phyloP scores from a whole-genome alignment of 2,329 filamentous ascomycete species.

The Stagonosporopsis tanaceti region DNA sequence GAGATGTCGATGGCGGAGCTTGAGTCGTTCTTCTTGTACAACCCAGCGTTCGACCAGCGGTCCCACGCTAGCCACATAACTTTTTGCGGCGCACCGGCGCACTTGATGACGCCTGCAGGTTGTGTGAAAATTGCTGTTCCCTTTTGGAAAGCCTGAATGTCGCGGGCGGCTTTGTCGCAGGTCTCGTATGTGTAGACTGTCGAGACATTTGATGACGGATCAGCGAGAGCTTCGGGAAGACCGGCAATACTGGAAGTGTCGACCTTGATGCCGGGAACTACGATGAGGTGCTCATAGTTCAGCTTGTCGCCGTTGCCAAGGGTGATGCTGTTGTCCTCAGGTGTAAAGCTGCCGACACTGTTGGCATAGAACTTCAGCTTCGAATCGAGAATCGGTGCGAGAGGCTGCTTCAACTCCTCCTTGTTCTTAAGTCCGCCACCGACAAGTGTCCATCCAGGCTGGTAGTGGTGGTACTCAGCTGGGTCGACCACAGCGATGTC shows the following conservation, averaged over 20 bases:
- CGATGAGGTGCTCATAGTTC: conserved; percentile 70
- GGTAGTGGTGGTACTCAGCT: conserved; percentile 70
- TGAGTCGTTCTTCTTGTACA: conserved; percentile 40
- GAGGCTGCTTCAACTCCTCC: conserved; percentile 62
- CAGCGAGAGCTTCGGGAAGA: conserved; percentile 47
- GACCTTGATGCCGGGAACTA: conserved; percentile 59
- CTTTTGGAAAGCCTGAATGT: conserved; percentile 43
- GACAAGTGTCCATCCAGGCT: conserved; percentile 74
- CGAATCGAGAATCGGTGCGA: conserved; percentile 63
- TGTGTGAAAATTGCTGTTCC: conserved; percentile 51
- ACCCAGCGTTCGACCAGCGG: conserved; percentile 47
- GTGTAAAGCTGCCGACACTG: conserved; percentile 60
- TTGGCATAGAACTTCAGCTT: conserved; percentile 69
- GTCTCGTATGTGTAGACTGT: conserved; percentile 50
- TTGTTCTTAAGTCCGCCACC: conserved; percentile 71
- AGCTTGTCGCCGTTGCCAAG: conserved; percentile 65
- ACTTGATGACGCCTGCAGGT: conserved; percentile 51
- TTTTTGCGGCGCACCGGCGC: conserved; percentile 52
- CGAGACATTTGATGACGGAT: conserved; percentile 45
- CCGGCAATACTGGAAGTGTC: conserved; percentile 43
- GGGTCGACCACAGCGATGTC: conserved; percentile 73
- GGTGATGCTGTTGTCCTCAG: conserved; percentile 65
- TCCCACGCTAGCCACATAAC: conserved; percentile 54
- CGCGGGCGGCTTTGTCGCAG: conserved; percentile 49
- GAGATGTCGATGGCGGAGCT: conserved; percentile 46